Base-by-base conservation (phyloP, 1,139 yeast genomes). In the Kodamaea fungicola region DNA sequence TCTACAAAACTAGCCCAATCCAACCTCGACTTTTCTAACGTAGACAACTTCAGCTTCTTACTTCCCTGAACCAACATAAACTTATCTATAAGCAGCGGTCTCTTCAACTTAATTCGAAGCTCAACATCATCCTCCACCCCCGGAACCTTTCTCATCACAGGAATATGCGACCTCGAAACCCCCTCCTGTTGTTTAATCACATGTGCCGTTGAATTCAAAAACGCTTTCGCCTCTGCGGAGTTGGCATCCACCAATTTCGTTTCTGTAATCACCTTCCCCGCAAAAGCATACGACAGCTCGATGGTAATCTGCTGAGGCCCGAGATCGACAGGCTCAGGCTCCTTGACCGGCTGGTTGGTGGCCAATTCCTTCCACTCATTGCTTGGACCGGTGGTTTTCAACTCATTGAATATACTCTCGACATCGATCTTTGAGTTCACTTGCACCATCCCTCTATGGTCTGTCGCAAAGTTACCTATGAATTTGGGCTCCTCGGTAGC, bases 1-100 rank as follows among this genome's bases (percentile, higher is more conserved):
- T 92, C 97, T 13, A 94, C 97, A 63, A 86, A 90, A 42, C 88
- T 80, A 1, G 96, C 95, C 96, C 98, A 92, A 59, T 92, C 98
- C 41, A 92, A 71, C 43, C 95, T 72, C 2, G 96, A 86, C 59
- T 92, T 92, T 57, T 94, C 97, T 44, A 92, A 67, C 0, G 98
- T 94, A 12, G 95, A 86, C 43, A 94, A 69, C 57, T 89, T 90
- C 33, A 81, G 79, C 41, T 61, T 60, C 43, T 64, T 66, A 49
- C 55, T 64, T 6, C 67, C 64, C 26, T 53, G 54, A 0, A 59
- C 39, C 3, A 55, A 40, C 31, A 70, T 43, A 37, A 70, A 69
- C 50, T 67, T 88, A 49, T 88, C 97, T 22, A 89, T 68, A 33
- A 90, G 62, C 6, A 95, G 80, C 2, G 87, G 82, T 45, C 95